Conservation (phyloP, 768 basidiomycete genomes). For the Boletus vermiculosoides region DNA sequence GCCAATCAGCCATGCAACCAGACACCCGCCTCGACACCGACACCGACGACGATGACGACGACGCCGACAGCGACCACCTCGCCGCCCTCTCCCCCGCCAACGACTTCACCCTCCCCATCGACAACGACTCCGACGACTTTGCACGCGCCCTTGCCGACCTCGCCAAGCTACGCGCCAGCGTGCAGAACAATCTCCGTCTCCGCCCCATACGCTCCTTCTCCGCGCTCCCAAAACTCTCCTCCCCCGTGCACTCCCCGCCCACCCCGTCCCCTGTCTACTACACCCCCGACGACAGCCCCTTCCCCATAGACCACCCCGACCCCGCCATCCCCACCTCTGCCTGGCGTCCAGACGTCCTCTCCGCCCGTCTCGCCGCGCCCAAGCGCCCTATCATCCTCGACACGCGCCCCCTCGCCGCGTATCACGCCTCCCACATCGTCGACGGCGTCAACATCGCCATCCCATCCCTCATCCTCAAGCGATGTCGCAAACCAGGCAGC, state of each 20-base stretch:
- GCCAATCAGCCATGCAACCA: slow-evolving; percentile 7
- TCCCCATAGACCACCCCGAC: slow-evolving; percentile 16
- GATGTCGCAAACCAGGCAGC: slow-evolving; percentile 68
- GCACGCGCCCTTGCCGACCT: slow-evolving; percentile 66
- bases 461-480: slow-evolving; percentile 87
- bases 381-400: slow-evolving; percentile 73
- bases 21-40: neutral
- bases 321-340: slow-evolving; percentile 34
- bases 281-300: slow-evolving; percentile 43
- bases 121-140: slow-evolving; percentile 51
- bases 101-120: slow-evolving; percentile 20
- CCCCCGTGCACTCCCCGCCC: slow-evolving; percentile 13
- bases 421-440: slow-evolving; percentile 60
- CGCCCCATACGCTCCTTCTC: slow-evolving; percentile 68
- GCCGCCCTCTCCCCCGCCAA: slow-evolving; percentile 32
- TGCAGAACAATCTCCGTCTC: slow-evolving; percentile 74
- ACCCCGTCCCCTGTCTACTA: slow-evolving; percentile 54
- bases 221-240: slow-evolving; percentile 46
- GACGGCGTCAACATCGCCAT: slow-evolving; percentile 83
- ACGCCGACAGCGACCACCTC: slow-evolving; percentile 28
- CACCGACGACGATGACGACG: slow-evolving; percentile 2
- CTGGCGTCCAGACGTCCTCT: slow-evolving; percentile 45
- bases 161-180: slow-evolving; percentile 65
- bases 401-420: slow-evolving; percentile 69
- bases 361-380: slow-evolving; percentile 47